Base-by-base conservation (phyloP, 2,329 filamentous ascomycete species). In the Biscogniauxia marginata region DNA sequence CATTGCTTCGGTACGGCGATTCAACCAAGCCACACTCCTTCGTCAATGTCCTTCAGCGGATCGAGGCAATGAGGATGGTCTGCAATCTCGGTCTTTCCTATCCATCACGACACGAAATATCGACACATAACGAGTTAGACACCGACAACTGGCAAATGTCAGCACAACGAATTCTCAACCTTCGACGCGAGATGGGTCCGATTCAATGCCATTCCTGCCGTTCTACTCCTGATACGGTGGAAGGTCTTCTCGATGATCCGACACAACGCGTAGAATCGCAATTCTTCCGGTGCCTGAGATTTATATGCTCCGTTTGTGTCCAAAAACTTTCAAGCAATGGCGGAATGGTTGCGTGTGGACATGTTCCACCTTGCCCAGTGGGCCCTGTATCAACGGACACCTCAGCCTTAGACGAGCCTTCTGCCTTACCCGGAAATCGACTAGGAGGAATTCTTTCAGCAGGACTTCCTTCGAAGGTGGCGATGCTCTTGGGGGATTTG, bases 11-110 rank as follows among this genome's bases (percentile, higher is more conserved):
- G 65, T 0, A 46, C n/a, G n/a, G n/a, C n/a, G n/a, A 51, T 0
- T 46, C 56, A 0, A 56, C 24, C 22, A 8, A 56, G 5, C 20
- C 62, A 0, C 61, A 61, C 0, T 57, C 66, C 1, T 79, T 73
- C 47, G 66, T 74, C 8, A 80, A 77, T 46, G 73, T 75, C 1
- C 58, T 82, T 1, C 74, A 78, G 55, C 70, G 73, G 45, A 78
- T 82, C 24, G 75, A 81, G 23, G 66, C 70, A 0, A 62, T 82
- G 54, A 67, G 79, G 1, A 65, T 79, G 16, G 65, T 81, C 3
- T 82, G 79, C 34, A 75, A 80, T 46, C 63, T 80, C 0, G 79
- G 80, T 0, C 50, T 76, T 0, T 62, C 70, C n/a, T 79, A 78
- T 23, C 63, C 67, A 3, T 52, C 53, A 3, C 64, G 73, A n/a